phyloP scores from a whole-genome alignment of 345 rosid genomes.

The Clarkia xantiana region DNA sequence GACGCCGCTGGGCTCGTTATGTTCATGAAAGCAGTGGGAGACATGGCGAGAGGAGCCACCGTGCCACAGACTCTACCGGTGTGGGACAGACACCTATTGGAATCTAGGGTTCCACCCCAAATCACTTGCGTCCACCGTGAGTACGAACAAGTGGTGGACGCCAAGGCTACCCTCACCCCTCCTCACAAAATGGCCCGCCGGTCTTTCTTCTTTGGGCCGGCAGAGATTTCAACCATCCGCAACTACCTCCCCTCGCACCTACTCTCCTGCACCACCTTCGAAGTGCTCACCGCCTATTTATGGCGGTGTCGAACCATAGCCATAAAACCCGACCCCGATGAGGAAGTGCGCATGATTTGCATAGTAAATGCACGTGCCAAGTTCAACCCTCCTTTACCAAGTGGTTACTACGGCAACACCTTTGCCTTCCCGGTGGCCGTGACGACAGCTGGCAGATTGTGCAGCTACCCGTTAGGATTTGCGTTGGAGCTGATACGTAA shows the following conservation, averaged over 20 bases:
- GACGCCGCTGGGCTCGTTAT: conserved; percentile 32
- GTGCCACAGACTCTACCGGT: conserved; percentile 23
- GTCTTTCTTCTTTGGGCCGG: conserved; percentile 11
- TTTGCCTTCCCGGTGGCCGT: conserved; percentile 26
- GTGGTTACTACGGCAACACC: conserved; percentile 41
- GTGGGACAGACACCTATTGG: conserved; percentile 31
- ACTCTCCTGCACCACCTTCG: conserved; percentile 20
- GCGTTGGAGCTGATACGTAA: conserved; percentile 29
- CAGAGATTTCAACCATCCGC: conserved; percentile 23
- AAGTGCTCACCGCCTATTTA: conserved; percentile 29
- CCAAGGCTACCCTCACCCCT: conserved; percentile 6
- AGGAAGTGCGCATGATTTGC: conserved; percentile 30
- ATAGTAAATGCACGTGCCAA: conserved; percentile 27
- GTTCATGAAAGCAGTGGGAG: conserved; percentile 28
- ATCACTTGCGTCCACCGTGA: conserved; percentile 31
- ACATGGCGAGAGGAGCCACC: conserved; percentile 23
- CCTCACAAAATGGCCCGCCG: conserved; percentile 11
- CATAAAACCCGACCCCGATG: conserved; percentile 25
- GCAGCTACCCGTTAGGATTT: conserved; percentile 27
- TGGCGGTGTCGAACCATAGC: conserved; percentile 50
- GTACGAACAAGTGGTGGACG: conserved; percentile 21
- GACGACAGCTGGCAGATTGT: conserved; percentile 21
- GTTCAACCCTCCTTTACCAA: conserved; percentile 23
- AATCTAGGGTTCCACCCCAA: conserved; percentile 17
- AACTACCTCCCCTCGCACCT: conserved; percentile 21